Conservation (phyloP, 1,139 yeast species). For the Lodderomyces margitis region DNA sequence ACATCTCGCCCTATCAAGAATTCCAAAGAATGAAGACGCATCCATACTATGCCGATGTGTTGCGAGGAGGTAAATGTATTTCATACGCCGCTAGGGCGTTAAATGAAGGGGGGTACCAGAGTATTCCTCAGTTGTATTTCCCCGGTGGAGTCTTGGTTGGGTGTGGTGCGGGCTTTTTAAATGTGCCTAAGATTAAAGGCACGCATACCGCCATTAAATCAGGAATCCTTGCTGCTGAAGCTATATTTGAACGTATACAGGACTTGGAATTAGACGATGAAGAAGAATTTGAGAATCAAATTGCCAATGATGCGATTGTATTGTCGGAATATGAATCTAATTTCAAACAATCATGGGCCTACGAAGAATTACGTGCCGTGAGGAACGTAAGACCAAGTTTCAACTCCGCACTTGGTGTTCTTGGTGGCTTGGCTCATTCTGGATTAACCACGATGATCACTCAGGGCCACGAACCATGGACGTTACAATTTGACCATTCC, state of each 20-base stretch:
- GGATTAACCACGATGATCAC: slow-evolving; percentile 82
- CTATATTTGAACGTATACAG: slow-evolving; percentile 59
- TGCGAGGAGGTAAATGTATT: slow-evolving; percentile 87
- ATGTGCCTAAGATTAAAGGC: slow-evolving; percentile 97
- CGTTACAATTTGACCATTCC: slow-evolving; percentile 65
- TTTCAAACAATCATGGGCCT: slow-evolving; percentile 78
- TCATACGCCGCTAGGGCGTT: slow-evolving; percentile 95
- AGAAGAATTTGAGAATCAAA: slow-evolving; percentile 42
- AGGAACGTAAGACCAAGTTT: slow-evolving; percentile 93
- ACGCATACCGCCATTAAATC: slow-evolving; percentile 96
- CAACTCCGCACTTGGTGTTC: slow-evolving; percentile 63
- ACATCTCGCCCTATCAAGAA: slow-evolving; percentile 91
- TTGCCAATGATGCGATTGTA: slow-evolving; percentile 42
- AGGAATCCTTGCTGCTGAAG: slow-evolving; percentile 92
- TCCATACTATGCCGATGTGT: slow-evolving; percentile 73
- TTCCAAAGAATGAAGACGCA: slow-evolving; percentile 92
- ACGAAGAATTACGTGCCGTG: slow-evolving; percentile 74
- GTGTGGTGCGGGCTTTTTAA: slow-evolving; percentile 93
- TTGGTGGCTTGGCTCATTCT: slow-evolving; percentile 80
- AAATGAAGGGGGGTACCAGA: slow-evolving; percentile 93
- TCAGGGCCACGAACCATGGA: slow-evolving; percentile 84
- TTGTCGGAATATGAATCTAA: slow-evolving; percentile 59
- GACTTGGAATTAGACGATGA: slow-evolving; percentile 48
- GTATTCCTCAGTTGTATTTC: slow-evolving; percentile 83
- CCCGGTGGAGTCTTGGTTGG: slow-evolving; percentile 97